A percentile compares a stretch with the other conserved stretches of the same genome.
phyloP scores from a whole-genome alignment of 2,329 filamentous ascomycete genomes.

The Aspergillus fijiensis region DNA sequence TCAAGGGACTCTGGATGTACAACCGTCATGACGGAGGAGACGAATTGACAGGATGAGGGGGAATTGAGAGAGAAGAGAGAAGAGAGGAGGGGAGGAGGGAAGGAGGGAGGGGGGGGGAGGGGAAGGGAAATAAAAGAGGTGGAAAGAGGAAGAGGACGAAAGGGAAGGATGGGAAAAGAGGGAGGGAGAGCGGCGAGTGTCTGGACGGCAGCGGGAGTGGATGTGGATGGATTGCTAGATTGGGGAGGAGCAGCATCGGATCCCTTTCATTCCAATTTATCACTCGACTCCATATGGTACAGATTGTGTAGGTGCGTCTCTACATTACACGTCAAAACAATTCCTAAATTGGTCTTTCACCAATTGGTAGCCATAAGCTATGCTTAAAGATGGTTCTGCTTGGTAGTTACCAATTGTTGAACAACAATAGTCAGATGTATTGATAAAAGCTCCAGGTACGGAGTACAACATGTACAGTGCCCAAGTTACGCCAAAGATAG shows the following conservation, averaged over 20 bases:
- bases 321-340: too few species aligned
- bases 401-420: too few species aligned
- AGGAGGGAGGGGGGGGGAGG: slow-evolving; percentile 14
- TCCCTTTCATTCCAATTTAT: too few species aligned
- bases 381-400: too few species aligned
- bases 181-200: not conserved
- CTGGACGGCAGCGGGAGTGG: not conserved
- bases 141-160: slow-evolving; percentile 1
- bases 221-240: not conserved
- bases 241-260: not conserved
- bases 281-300: too few species aligned
- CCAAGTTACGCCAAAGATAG: too few species aligned
- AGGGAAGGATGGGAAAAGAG: slow-evolving; percentile 1
- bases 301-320: too few species aligned
- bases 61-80: slow-evolving; percentile 25
- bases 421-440: too few species aligned
- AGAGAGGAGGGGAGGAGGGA: slow-evolving; percentile 13
- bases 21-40: slow-evolving; percentile 38
- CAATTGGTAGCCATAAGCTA: too few species aligned
- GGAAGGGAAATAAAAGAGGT: slow-evolving; percentile 6
- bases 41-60: slow-evolving; percentile 27
- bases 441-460: too few species aligned
- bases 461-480: too few species aligned
- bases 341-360: too few species aligned
- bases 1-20: slow-evolving; percentile 47